Evolutionary conservation across 441 rosid species (phyloP), one percentile per base, ranked within the genome.

Genomic region (Populus hybrid): DNA sequence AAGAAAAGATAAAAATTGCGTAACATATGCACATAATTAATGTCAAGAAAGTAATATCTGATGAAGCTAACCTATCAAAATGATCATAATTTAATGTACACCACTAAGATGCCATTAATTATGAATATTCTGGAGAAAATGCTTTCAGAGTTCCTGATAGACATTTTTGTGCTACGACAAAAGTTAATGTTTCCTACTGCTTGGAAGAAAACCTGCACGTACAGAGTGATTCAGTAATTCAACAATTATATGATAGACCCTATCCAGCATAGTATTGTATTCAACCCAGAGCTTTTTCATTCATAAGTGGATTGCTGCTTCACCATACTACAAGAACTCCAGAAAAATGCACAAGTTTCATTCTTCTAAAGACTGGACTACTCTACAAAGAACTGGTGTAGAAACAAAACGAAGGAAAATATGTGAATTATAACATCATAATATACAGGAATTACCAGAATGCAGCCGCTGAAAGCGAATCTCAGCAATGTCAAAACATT

Each of bases 401-500:
- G 8, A 65, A 72, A 71, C 14, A 71, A 21, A 34, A 10, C n/a
- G 38, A 21, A 4, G 21, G 46, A 77, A 11, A 30, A 69, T n/a
- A 26, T n/a, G 75, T 36, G 42, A 36, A 65, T 16, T 38, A 40
- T 4, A 1, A 50, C 11, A 12, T 18, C 53, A 68, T 10, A 57
- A n/a, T 36, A 59, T 23, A 59, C 3, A 34, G 69, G 59, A 85
- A 36, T 83, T 94, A 94, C 99, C 96, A 94, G 88, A 86, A 93
- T 87, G 86, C 98, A 94, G 89, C 85, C 82, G 75, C 88, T 88
- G 86, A 97, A 94, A 87, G 87, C 74, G 78, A 89, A 92, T 84
- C 99, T 94, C 86, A 94, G 86, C 81, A 88, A 76, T 59, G 91
- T 89, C 86, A 97, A 84, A 78, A 93, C 86, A 83, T 91, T 90